phyloP scores from a whole-genome alignment of 176 grass and related monocot genomes.

The Ananas comosus region DNA sequence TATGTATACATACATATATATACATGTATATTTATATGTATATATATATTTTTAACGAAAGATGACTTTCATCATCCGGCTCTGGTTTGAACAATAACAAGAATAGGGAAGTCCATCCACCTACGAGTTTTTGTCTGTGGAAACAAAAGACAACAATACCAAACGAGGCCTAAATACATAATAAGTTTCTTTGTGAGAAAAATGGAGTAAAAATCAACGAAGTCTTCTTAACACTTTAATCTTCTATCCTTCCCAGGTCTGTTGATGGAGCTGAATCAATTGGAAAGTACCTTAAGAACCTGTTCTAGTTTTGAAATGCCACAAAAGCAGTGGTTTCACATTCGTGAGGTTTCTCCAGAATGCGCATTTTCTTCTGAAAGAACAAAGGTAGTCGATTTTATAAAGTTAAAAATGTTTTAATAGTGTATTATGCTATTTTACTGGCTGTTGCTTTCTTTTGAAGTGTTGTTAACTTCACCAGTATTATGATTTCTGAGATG shows the following conservation, averaged over 20 bases:
- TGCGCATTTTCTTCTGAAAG: conserved; percentile 67
- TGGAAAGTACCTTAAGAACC: conserved; percentile 31
- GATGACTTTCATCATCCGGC: too few species aligned
- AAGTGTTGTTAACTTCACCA: background rate
- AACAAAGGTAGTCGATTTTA: conserved; percentile 54
- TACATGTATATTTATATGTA: too few species aligned
- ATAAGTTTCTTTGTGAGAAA: too few species aligned
- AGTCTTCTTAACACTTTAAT: background rate
- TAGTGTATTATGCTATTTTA: background rate
- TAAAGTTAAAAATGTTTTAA: background rate
- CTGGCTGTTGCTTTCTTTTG: background rate
- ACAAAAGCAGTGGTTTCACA: conserved; percentile 35
- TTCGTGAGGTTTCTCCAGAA: conserved; percentile 73
- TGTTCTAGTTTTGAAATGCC: conserved; percentile 21
- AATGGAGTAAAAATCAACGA: too few species aligned
- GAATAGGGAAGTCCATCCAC: too few species aligned
- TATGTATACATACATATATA: too few species aligned
- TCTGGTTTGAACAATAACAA: too few species aligned
- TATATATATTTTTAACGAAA: too few species aligned
- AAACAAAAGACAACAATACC: too few species aligned
- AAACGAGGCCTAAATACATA: too few species aligned
- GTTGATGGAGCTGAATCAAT: conserved; percentile 61
- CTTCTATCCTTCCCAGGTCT: conserved; percentile 31
- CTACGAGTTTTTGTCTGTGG: too few species aligned
- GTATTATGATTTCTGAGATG: background rate